These are phyloP conservation scores for Talaromyces sp. DNA, from an alignment of 2,329 filamentous ascomycete genomes.

Conservation along the genomic window DNA sequence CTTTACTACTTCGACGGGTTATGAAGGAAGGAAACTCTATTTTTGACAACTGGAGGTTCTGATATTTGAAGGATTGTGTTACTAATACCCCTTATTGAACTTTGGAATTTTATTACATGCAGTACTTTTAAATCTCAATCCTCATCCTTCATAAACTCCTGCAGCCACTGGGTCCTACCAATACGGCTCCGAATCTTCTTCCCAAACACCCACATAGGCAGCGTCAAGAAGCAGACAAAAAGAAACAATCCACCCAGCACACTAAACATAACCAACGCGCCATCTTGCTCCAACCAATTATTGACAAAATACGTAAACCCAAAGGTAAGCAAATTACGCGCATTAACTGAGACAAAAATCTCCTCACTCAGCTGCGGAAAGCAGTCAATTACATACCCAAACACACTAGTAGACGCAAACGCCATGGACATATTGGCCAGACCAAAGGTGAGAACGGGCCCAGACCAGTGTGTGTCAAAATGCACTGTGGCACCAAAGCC, in stretches of 20 bases:
- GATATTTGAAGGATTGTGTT: not conserved
- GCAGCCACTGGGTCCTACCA: not conserved
- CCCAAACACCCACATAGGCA: constrained; percentile 9
- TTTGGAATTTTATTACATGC: not conserved
- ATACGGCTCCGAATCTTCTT: constrained; percentile 8
- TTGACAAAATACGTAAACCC: constrained; percentile 9
- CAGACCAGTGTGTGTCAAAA: constrained; percentile 6
- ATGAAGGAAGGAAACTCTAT: constrained; percentile 26
- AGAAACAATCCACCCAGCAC: constrained; percentile 5
- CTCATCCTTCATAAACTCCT: not conserved
- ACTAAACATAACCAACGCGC: constrained; percentile 3
- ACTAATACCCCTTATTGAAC: not conserved
- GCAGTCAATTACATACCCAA: constrained; percentile 9
- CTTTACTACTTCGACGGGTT: constrained; percentile 27
- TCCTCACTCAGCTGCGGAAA: constrained; percentile 9
- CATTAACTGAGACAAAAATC: constrained; percentile 8
- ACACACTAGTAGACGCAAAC: constrained; percentile 5
- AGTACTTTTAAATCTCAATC: not conserved
- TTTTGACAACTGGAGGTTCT: constrained; percentile 34
- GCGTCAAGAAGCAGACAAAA: constrained; percentile 5
- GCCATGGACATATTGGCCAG: constrained; percentile 9
- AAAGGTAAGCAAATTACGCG: constrained; percentile 8
- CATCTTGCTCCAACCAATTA: constrained; percentile 2
- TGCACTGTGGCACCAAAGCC: constrained; percentile 8
- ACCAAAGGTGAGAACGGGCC: constrained; percentile 4